A percentile compares a stretch with the other conserved stretches of the same genome.
These are phyloP conservation scores for Ciborinia camelliae DNA, from an alignment of 2,329 filamentous ascomycete genomes.

Conservation along the genomic window DNA sequence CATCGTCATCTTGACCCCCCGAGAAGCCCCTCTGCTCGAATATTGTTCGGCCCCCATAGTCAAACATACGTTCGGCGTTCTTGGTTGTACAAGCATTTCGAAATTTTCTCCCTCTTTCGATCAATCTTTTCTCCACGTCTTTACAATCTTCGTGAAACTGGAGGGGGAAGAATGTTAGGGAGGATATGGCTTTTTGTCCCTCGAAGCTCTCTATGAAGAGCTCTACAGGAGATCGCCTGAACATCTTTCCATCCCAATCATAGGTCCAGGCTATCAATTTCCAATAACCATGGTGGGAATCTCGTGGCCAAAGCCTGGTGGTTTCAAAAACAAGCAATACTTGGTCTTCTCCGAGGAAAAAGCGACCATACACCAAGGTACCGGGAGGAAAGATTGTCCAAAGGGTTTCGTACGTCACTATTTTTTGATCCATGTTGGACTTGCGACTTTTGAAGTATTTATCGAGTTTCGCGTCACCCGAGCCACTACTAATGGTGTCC, in stretches of 20 bases:
- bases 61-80: not conserved
- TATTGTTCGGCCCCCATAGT: not conserved
- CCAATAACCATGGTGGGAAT: not conserved
- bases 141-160: not conserved
- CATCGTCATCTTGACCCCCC: not conserved
- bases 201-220: not conserved
- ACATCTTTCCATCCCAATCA: not conserved
- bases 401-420: not conserved
- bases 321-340: not conserved
- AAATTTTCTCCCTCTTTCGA: not conserved
- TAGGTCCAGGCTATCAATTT: not conserved
- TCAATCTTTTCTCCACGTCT: not conserved
- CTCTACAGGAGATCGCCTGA: not conserved
- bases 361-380: not conserved
- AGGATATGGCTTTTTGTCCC: not conserved
- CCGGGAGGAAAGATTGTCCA: constrained; percentile 13
- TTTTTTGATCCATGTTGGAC: not conserved
- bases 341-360: not conserved
- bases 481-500: not conserved
- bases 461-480: not conserved
- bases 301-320: not conserved
- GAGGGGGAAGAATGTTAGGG: not conserved
- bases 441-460: not conserved
- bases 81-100: not conserved
- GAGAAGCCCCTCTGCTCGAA: not conserved